Evolutionary conservation across 2,329 filamentous ascomycete species (phyloP).

Genomic region (Claviceps paspali): DNA sequence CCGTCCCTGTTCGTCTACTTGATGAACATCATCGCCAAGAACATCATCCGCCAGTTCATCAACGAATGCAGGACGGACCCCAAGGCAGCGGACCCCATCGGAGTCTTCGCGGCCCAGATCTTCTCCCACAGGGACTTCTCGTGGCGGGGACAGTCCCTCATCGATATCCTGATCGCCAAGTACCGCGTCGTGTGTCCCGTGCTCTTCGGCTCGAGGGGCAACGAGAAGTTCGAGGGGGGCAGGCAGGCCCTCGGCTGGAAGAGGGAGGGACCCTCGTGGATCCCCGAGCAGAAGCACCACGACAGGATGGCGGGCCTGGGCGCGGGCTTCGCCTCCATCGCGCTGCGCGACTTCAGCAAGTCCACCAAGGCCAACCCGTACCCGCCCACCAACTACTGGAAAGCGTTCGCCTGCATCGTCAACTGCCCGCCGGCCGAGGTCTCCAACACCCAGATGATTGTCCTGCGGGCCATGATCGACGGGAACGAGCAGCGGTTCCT

Average conservation of each 20-base stretch:
- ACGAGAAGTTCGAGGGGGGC: conserved; percentile 56
- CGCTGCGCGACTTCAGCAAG: conserved; percentile 67
- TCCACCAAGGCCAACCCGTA: conserved; percentile 56
- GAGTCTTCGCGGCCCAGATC: conserved; percentile 59
- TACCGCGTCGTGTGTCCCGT: conserved; percentile 68
- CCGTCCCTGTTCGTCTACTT: conserved; percentile 58
- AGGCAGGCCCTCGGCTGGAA: conserved; percentile 59
- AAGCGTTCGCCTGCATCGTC: conserved; percentile 56
- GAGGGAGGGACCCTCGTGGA: conserved; percentile 42
- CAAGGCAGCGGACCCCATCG: conserved; percentile 59
- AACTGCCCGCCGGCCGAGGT: conserved; percentile 54
- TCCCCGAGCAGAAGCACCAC: conserved; percentile 56
- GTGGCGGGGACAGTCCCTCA: conserved; percentile 52
- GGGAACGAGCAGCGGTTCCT: conserved; percentile 63
- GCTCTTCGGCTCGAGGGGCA: conserved; percentile 69
- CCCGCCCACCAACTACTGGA: conserved; percentile 73
- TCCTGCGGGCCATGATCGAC: conserved; percentile 57
- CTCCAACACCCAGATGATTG: conserved; percentile 57
- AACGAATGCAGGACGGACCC: conserved; percentile 49
- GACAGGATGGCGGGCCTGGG: conserved; percentile 74
- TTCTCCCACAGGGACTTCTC: conserved; percentile 55
- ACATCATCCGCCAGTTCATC: conserved; percentile 53
- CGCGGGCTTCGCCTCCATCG: conserved; percentile 69
- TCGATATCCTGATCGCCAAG: conserved; percentile 78
- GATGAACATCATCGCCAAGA: conserved; percentile 62